Base-by-base conservation (phyloP, 371 early-diverging fungal species). In the Mucor sp. region DNA sequence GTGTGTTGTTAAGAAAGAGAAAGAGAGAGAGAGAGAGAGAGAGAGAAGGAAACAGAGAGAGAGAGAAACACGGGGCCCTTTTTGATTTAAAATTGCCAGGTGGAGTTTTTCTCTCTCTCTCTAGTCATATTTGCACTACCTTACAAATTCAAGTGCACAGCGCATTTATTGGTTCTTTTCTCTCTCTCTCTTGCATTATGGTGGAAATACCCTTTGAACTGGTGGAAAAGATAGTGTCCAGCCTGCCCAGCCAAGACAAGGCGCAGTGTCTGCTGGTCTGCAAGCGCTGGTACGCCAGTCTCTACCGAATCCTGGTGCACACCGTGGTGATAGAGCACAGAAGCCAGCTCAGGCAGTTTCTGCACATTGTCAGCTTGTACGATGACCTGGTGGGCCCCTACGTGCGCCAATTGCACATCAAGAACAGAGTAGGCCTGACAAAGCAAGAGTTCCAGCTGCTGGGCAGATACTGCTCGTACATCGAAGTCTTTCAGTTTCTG, bases 361-460 rank as follows among this genome's bases (percentile, higher is more conserved):
- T 68, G 12, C 48, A 8, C 2, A 14, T 55, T 6, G 11, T 60
- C 30, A 39, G 11, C 28, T 27, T 25, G 15, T 25, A 55, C 25
- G 15, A 58, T 6, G 65, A 33, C 9, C 6, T 21, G 11, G n/a
- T 47, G n/a, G 68, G 59, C 3, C 19, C 23, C 3, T 19, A 25
- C 21, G 53, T 68, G 6, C 58, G 64, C 7, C 64, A 68, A 32
- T n/a, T 63, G 8, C 33, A 58, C 9, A 41, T 68, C 3, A 63
- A 48, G 21, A 44, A 44, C 17, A 27, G 59, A 0, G 65, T 65
- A 12, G 59, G 59, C 1, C 6, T 66, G 17, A 66, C 66, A 11
- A n/a, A 25, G 7, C n/a, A 35, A 12, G 53, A 60, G 1, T 60
- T 66, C 30, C 6, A 30, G 2, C 15, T 66, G 5, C 30, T 66